phyloP scores from a whole-genome alignment of 2,329 filamentous ascomycete species.

The Aspergillus sp. region DNA sequence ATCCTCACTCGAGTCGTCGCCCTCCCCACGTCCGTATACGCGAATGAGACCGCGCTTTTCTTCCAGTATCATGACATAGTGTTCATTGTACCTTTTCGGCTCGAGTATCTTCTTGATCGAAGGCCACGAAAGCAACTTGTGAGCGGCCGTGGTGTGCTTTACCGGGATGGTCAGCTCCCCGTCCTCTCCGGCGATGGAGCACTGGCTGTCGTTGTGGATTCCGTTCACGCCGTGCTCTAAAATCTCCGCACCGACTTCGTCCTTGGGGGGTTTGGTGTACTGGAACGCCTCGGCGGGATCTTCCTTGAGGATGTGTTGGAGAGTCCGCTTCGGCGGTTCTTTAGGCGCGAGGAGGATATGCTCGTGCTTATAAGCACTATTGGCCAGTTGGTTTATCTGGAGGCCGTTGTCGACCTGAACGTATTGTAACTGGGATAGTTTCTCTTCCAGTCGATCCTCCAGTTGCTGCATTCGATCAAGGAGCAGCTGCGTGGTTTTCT shows the following conservation, averaged over 20 bases:
- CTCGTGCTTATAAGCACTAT: no score
- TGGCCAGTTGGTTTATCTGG: constrained; percentile 8
- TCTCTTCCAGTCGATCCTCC: constrained; percentile 28
- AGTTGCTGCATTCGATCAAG: constrained; percentile 33
- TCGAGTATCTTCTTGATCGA: constrained; percentile 64
- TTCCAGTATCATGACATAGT: constrained; percentile 74
- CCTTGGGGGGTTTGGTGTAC: no score
- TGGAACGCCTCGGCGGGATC: no score
- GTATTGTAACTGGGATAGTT: constrained; percentile 16
- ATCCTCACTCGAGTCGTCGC: constrained; percentile 57
- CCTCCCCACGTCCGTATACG: constrained; percentile 76
- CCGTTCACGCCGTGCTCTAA: no score
- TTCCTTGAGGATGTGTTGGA: no score
- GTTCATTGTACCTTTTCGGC: constrained; percentile 56
- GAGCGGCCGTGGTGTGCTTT: constrained; percentile 86
- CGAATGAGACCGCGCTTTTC: constrained; percentile 70
- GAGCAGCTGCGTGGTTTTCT: constrained; percentile 38
- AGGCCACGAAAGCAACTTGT: constrained; percentile 72
- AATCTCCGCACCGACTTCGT: no score
- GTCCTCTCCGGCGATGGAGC: no score
- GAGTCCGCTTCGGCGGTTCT: no score
- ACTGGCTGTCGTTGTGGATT: no score
- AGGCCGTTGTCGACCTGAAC: constrained; percentile 17
- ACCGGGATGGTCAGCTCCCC: no score
- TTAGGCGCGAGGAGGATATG: no score